A percentile compares a stretch with the other conserved stretches of the same genome.
These are phyloP conservation scores for Leccinum fallax DNA, from an alignment of 1,284 basidiomycete species.

Conservation along the genomic window DNA sequence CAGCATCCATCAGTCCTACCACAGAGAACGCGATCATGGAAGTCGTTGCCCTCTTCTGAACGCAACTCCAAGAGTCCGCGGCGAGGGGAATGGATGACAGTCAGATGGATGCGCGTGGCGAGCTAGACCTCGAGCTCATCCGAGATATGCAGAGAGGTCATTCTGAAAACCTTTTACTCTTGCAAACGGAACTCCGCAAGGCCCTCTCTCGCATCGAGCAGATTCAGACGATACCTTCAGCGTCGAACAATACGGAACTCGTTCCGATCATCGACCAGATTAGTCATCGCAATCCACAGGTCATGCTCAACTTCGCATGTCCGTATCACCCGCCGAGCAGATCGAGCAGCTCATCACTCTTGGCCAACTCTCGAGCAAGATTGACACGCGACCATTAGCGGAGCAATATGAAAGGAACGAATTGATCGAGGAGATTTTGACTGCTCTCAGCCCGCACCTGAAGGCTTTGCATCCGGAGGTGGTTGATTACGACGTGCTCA, in stretches of 20 bases:
- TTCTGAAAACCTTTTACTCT: constrained; percentile 53
- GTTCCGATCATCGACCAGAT: constrained; percentile 56
- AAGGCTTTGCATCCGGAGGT: constrained; percentile 58
- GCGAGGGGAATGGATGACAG: constrained; percentile 61
- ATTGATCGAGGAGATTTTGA: constrained; percentile 60
- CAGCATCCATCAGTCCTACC: constrained; percentile 41
- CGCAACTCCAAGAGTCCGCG: constrained; percentile 65
- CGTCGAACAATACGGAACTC: constrained; percentile 33
- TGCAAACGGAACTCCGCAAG: constrained; percentile 59
- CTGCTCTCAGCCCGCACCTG: constrained; percentile 62
- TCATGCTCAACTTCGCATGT: constrained; percentile 46
- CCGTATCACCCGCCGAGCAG: no score
- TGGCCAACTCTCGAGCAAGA: constrained; percentile 58
- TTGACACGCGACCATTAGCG: constrained; percentile 51
- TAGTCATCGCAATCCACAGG: constrained; percentile 54
- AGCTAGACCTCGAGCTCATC: constrained; percentile 75
- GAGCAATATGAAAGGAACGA: constrained; percentile 50
- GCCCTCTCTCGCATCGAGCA: constrained; percentile 44
- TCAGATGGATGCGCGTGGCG: constrained; percentile 69
- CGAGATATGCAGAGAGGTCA: constrained; percentile 71
- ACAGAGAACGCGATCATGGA: constrained; percentile 66
- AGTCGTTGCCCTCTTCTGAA: constrained; percentile 64
- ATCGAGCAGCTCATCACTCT: constrained; percentile 39
- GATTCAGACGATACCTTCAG: constrained; percentile 20
- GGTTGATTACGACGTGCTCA: constrained; percentile 77